These are phyloP conservation scores for Styphnolobium japonicum DNA, from an alignment of 306 rosid species.

Conservation along the genomic window DNA sequence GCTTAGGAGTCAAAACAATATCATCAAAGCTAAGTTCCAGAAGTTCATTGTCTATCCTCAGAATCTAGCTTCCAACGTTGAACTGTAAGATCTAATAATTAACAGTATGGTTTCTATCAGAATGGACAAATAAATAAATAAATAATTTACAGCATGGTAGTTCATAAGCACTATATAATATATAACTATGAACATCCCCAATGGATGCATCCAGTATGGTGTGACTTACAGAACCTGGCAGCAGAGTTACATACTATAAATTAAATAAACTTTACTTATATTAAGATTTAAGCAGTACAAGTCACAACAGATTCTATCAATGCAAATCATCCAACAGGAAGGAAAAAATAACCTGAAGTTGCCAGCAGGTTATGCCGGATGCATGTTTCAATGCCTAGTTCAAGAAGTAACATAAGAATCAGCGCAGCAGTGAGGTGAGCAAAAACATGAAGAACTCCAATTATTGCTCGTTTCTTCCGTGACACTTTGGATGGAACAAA, in stretches of 20 bases:
- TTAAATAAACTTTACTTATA: neutral
- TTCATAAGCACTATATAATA: constrained; percentile 11
- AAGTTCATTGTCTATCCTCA: neutral
- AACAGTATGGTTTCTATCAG: neutral
- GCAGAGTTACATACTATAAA: neutral
- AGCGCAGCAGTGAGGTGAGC: constrained; percentile 88
- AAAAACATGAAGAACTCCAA: constrained; percentile 89
- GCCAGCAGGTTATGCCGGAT: constrained; percentile 78
- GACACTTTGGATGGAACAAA: constrained; percentile 90
- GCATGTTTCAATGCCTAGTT: constrained; percentile 87
- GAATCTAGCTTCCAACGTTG: constrained; percentile 21
- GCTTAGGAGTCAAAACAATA: neutral
- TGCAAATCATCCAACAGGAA: constrained; percentile 21
- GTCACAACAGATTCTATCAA: neutral
- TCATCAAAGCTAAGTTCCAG: neutral
- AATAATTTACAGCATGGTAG: neutral
- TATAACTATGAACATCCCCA: neutral
- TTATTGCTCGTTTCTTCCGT: constrained; percentile 68
- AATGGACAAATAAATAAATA: too few relatives aligned
- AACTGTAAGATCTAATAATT: neutral
- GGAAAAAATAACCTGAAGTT: constrained; percentile 67
- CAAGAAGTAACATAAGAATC: constrained; percentile 90
- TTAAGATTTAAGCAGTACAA: neutral
- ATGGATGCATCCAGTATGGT: neutral
- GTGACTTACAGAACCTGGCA: neutral